Base-by-base conservation (phyloP, 495 filamentous ascomycete species). In the Acidiella bohemica region DNA sequence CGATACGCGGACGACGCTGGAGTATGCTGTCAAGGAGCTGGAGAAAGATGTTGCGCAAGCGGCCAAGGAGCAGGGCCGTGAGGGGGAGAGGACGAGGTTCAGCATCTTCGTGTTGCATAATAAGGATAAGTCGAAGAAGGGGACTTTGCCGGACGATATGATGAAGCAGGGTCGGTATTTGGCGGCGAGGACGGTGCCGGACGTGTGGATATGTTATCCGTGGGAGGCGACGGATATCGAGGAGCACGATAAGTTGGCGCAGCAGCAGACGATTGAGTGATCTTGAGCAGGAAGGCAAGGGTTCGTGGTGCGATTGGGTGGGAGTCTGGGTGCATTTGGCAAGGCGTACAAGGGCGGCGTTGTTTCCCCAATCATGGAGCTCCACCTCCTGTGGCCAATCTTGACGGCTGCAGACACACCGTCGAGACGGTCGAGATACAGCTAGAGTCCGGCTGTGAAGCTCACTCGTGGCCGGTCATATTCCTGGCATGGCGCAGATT, bases 191-290 rank as follows among this genome's bases (percentile, higher is more conserved):
- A 95, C 90, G 22, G 83, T 88, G 16, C 72, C 70, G 17, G 88
- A 99, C 65, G 78, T 84, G 40, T 99, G 90, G 90, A 95, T 95
- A 56, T 90, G 83, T 67, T 99, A 99, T 61, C 90, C 90, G n/a
- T 97, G 90, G 90, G 90, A 97, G 64, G 90, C 92, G 29, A 81
- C 65, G 64, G 82, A 95, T 60, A 95, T 96, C 51, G 88, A 94
- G 20, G 81, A 83, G 67, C 88, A 96, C 55, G 88, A 96, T 61
- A 50, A 61, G 36, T 62, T 84, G 43, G 81, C 86, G 9, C 63
- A 19, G 24, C 39, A 43, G 31, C 53, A 58, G 27, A 31, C 33
- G 39, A 28, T 38, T 13, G 11, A 46, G 27, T 46, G 14, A 33
- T 28, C n/a, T n/a, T n/a, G n/a, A n/a, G n/a, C n/a, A n/a, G n/a